Base-by-base conservation (phyloP, 805 yeast genomes). In the Schwanniomyces sp. region DNA sequence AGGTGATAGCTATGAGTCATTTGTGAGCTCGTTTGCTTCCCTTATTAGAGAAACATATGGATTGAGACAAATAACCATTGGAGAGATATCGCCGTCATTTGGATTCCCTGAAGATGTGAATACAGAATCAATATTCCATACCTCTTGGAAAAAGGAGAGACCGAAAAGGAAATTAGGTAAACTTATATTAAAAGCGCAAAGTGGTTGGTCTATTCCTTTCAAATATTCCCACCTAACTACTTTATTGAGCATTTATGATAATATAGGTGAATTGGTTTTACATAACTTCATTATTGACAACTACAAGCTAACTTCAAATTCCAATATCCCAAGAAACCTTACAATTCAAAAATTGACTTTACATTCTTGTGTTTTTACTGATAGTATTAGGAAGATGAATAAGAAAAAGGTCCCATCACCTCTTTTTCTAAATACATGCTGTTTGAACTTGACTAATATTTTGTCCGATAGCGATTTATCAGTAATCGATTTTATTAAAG, bases 161-260 rank as follows among this genome's bases (percentile, higher is more conserved):
- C 51, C 55, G 12, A 40, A 40, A 7, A 58, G 74, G 44, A 47
- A 59, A 2, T 53, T 77, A 5, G 50, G 64, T 2, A 64, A 52
- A n/a, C 55, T 78, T n/a, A 57, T 58, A 4, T 53, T 78, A 2
- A 63, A 71, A 4, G 70, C 80, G 0, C 78, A 78, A 49, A 48
- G 70, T 0, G 81, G 81, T 2, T 76, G 82, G 82, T 74, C 75
- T 29, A 75, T 82, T 12, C 81, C 84, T 3, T 61, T 81, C 52
- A 69, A 78, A 48, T 42, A 54, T 14, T 64, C 74, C 10, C 79
- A 76, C 50, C 53, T 81, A 7, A 58, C 80, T 1, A 64, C 78
- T 52, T 64, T 82, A 16, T 67, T 78, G 48, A 76, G 77, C 12
- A 54, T 70, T 7, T 72, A 58, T 47, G 66, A 60, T 41, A 39